Evolutionary conservation across 805 yeast genomes (phyloP).

Genomic region (Kodamaea kakaduensis): DNA sequence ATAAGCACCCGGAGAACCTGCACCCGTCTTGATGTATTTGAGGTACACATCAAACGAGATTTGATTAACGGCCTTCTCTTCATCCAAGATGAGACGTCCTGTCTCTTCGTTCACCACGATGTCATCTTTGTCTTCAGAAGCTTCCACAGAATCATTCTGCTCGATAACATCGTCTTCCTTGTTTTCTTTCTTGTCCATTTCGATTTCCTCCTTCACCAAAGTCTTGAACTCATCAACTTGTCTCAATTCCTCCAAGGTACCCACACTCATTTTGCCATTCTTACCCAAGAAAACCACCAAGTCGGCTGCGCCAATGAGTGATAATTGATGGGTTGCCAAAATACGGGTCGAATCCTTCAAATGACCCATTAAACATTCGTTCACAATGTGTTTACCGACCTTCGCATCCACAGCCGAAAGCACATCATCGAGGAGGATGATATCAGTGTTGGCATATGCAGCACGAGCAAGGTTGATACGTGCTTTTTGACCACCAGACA

Average conservation of each 20-base stretch:
- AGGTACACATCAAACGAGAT: slow-evolving; percentile 31
- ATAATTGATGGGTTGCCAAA: slow-evolving; percentile 80
- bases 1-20: not conserved
- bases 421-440: slow-evolving; percentile 72
- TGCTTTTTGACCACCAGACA: slow-evolving; percentile 90
- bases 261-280: slow-evolving; percentile 58
- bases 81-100: slow-evolving; percentile 12
- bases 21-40: slow-evolving; percentile 20
- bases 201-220: not conserved
- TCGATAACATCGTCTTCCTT: not conserved
- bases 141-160: slow-evolving; percentile 1
- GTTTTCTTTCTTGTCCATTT: slow-evolving; percentile 12
- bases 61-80: slow-evolving; percentile 21
- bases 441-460: slow-evolving; percentile 65
- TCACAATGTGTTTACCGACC: slow-evolving; percentile 74
- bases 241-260: slow-evolving; percentile 53
- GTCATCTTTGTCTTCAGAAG: slow-evolving; percentile 2
- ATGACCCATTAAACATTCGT: slow-evolving; percentile 60
- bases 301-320: slow-evolving; percentile 66
- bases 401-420: slow-evolving; percentile 83
- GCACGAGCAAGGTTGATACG: slow-evolving; percentile 76
- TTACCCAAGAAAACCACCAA: slow-evolving; percentile 64
- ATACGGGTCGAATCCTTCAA: slow-evolving; percentile 61
- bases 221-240: slow-evolving; percentile 32
- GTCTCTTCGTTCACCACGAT: not conserved